Evolutionary conservation across 495 filamentous ascomycete species (phyloP), one percentile per base, ranked within the genome.

Genomic region (Penicillium lividum): DNA sequence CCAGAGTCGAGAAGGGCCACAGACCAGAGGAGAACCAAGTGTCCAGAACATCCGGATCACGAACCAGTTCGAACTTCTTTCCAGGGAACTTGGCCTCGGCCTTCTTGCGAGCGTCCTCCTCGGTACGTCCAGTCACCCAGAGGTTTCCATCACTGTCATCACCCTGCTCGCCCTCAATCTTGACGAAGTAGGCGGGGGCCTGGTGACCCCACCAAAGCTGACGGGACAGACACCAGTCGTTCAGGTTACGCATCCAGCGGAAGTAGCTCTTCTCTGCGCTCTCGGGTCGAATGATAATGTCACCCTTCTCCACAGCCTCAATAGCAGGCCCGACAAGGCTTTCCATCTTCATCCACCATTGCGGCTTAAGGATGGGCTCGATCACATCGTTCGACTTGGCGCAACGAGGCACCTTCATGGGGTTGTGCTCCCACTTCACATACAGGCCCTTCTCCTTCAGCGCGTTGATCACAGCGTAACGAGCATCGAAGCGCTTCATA

Each of bases 141-240:
- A 73, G 64, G 52, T 86, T 80, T 38, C 81, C 75, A 54, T 89
- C 79, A 30, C 71, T 74, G 22, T 80, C 74, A 52, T 78, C 71
- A 30, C 66, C 75, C 11, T 76, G 69, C 66, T 89, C 82, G 28
- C 83, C 89, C 53, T 92, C 87, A 36, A 92, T 70, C 56, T 84
- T 80, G 53, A 89, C 84, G 54, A 86, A 84, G 69, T 90, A 93
- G 8, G 86, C 88, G 7, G 89, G 89, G 34, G 84, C 82, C 67
- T 88, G 87, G 70, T 93, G 90, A 49, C 90, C 90, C 89, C 89
- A 93, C 90, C 90, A 93, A 25, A 93, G 81, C 71, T 93, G 90
- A 60, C 90, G 75, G 7, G 87, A 90, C 36, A 93, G 73, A 75
- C 89, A 93, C 90, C 90, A 92, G 68, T 92, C 89, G 50, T 91